phyloP scores from a whole-genome alignment of 805 yeast species.

The Ogataea ramenticola region DNA sequence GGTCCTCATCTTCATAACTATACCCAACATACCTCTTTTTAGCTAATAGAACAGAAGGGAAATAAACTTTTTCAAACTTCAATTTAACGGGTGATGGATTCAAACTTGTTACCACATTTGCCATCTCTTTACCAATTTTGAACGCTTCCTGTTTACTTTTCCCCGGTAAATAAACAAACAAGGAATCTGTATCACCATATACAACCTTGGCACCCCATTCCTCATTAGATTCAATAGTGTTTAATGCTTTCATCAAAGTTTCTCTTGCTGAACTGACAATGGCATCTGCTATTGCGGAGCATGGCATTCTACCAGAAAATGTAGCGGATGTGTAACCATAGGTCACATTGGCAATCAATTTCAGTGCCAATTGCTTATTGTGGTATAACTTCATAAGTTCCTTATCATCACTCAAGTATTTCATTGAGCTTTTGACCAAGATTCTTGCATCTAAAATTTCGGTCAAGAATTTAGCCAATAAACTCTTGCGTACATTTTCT shows the following conservation, averaged over 20 bases:
- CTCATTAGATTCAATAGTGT: constrained; percentile 49
- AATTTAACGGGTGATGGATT: constrained; percentile 79
- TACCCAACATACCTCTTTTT: constrained; percentile 92
- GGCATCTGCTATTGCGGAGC: constrained; percentile 90
- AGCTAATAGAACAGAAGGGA: constrained; percentile 73
- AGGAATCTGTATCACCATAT: constrained; percentile 94
- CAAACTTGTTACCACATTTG: constrained; percentile 48
- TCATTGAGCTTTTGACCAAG: constrained; percentile 72
- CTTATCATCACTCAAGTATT: constrained; percentile 36
- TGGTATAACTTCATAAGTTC: constrained; percentile 52
- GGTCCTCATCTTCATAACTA: constrained; percentile 55
- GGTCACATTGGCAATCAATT: constrained; percentile 88
- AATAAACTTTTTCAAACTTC: constrained; percentile 89
- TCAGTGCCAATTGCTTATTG: constrained; percentile 79
- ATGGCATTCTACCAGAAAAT: constrained; percentile 95
- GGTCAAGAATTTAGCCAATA: constrained; percentile 74
- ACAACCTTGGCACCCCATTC: constrained; percentile 88
- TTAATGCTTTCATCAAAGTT: constrained; percentile 64
- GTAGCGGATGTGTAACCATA: constrained; percentile 95
- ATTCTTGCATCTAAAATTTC: constrained; percentile 78
- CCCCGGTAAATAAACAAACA: constrained; percentile 88
- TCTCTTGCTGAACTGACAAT: constrained; percentile 90
- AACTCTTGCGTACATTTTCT: constrained; percentile 55
- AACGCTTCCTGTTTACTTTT: constrained; percentile 73
- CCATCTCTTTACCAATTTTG: constrained; percentile 62